Percentiles rank a stretch among this genome's conserved stretches.
Evolutionary conservation across 331 rosid genomes (phyloP).

Genomic region (Stylosanthes scabra): DNA sequence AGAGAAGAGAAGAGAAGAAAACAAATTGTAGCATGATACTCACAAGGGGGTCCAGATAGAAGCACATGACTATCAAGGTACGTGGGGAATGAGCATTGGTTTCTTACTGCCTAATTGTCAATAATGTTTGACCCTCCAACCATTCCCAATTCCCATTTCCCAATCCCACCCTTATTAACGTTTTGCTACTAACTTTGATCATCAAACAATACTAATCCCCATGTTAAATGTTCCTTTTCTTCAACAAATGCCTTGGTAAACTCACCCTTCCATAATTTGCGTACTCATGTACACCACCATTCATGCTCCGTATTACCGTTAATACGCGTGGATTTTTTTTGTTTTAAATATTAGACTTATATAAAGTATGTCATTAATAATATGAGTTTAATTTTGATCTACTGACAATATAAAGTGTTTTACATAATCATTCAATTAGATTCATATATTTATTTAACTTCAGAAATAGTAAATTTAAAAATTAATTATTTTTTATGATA

Average conservation of each 20-base stretch:
- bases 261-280: conserved; percentile 18
- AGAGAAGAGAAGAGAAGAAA: too few relatives aligned
- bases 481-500: too few relatives aligned
- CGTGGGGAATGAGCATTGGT: conserved; percentile 26
- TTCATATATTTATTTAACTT: too few relatives aligned
- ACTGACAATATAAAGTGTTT: too few relatives aligned
- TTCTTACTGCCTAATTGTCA: conserved; percentile 27
- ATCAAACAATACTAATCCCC: conserved; percentile 10
- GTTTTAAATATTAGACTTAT: too few relatives aligned
- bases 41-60: neutral
- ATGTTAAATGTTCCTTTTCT: conserved; percentile 26
- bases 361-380: too few relatives aligned
- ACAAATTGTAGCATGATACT: too few relatives aligned
- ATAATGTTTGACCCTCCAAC: conserved; percentile 23
- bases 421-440: too few relatives aligned
- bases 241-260: neutral
- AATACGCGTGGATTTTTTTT: too few relatives aligned
- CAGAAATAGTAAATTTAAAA: too few relatives aligned
- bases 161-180: conserved; percentile 14
- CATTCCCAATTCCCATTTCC: neutral
- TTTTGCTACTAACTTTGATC: conserved; percentile 1
- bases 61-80: conserved; percentile 27
- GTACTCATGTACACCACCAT: neutral
- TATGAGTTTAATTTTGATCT: too few relatives aligned
- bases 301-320: too few relatives aligned